Base-by-base conservation (phyloP, 2,329 filamentous ascomycete species). In the Rhinocladiella mackenziei region DNA sequence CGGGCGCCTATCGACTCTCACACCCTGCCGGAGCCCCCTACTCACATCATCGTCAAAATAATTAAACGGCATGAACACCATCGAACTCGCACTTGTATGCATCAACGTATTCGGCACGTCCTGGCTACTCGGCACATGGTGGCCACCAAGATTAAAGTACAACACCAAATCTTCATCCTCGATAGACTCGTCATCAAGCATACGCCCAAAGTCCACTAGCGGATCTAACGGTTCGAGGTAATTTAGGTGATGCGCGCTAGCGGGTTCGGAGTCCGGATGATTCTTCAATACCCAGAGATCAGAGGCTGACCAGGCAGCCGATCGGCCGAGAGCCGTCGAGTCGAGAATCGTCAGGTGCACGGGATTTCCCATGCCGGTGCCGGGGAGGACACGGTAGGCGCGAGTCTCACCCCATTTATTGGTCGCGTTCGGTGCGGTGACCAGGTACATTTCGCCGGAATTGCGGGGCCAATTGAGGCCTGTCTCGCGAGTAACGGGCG, bases 141-240 rank as follows among this genome's bases (percentile, higher is more conserved):
- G 73, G 59, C 72, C 72, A 32, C 72, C 72, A 6, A 76, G 58
- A 53, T 76, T 76, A 53, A 76, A 69, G 64, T 71, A 76, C 3
- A 74, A 48, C 2, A 75, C 70, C 3, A 68, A 40, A 43, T 68
- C 65, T 18, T 44, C 37, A 3, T 33, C 41, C 5, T 46, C 39
- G 26, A 54, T 38, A 2, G 10, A 5, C 29, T 49, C 51, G 28
- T 33, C 45, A 33, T 46, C 36, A 23, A 45, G 41, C 48, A 50
- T 51, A 20, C 30, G 35, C 7, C 36, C 39, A n/a, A 49, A 53
- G 19, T 50, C 50, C 23, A 49, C 43, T 25, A 46, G 30, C 20
- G 43, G 50, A 11, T 36, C 25, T 26, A 42, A 13, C 3, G 48
- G 51, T 3, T 43, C 37, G 15, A 54, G 40, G 36, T 40, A 37